Evolutionary conservation across 2,329 filamentous ascomycete genomes (phyloP), one percentile per base, ranked within the genome.

Genomic region (Diaporthe aspalathi): DNA sequence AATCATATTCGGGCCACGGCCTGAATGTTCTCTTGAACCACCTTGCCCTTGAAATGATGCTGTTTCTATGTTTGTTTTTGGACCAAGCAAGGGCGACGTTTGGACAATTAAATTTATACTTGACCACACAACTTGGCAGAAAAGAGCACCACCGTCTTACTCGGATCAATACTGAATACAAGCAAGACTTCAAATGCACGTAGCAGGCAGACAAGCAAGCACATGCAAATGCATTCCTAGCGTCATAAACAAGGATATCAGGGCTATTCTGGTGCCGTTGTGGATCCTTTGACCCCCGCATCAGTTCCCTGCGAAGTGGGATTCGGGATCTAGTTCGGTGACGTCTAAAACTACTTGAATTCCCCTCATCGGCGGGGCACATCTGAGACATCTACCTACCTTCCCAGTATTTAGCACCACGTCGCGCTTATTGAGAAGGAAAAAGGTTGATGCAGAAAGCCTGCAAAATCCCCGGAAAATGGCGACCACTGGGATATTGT

Each of bases 401-500:
- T n/a, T n/a, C n/a, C n/a, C n/a, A n/a, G n/a, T n/a, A n/a, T n/a
- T n/a, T n/a, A n/a, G n/a, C n/a, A n/a, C n/a, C n/a, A n/a, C n/a
- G n/a, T n/a, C n/a, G n/a, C n/a, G n/a, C n/a, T n/a, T n/a, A n/a
- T n/a, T n/a, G n/a, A n/a, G n/a, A n/a, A n/a, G n/a, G 2, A 16
- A 57, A 16, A 8, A 49, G 2, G 14, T 24, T 35, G 24, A 5
- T 9, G n/a, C 9, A 27, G 8, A 38, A 52, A 12, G 2, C 14
- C 11, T 43, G 40, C 1, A 6, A 22, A 38, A 1, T 6, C 16
- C 2, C 27, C 8, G 3, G 20, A 49, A 40, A 12, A 72, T 72
- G 71, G 68, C 71, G 29, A 70, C 54, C 24, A 11, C 29, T 14
- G 71, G 68, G 8, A 27, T 72, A 14, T 22, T 72, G 20, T 24